These are phyloP conservation scores for Musa acuminata DNA, from an alignment of 176 grass and related monocot genomes.

Conservation along the genomic window DNA sequence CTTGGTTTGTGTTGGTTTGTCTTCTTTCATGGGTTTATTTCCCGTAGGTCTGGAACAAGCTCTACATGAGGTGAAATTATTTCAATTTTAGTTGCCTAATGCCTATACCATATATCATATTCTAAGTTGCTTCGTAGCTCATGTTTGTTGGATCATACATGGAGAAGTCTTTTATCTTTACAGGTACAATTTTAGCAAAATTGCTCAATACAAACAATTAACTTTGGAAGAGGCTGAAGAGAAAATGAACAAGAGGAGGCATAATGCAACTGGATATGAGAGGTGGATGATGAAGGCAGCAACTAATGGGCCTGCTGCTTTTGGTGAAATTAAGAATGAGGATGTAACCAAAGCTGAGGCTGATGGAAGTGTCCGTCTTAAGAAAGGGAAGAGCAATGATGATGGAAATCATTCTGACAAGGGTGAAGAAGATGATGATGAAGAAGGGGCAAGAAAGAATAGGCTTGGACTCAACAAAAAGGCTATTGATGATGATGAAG, in stretches of 20 bases:
- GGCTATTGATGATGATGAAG: constrained; percentile 55
- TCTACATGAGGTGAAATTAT: too few relatives aligned
- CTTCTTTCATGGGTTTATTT: not conserved
- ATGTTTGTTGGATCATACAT: not conserved
- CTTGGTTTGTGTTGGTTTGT: not conserved
- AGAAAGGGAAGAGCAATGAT: constrained; percentile 43
- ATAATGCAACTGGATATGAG: constrained; percentile 63
- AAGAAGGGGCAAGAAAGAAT: constrained; percentile 35
- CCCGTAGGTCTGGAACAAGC: not conserved
- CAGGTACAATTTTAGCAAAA: constrained; percentile 84
- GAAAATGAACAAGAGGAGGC: constrained; percentile 68
- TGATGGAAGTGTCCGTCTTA: constrained; percentile 24
- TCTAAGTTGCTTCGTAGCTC: not conserved
- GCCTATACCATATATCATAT: not conserved
- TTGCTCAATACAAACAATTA: constrained; percentile 78
- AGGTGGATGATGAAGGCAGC: constrained; percentile 84
- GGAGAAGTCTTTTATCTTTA: not conserved
- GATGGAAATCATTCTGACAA: constrained; percentile 46
- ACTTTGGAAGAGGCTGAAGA: constrained; percentile 91
- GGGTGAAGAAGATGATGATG: constrained; percentile 41
- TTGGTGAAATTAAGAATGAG: constrained; percentile 53
- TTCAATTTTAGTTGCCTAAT: not conserved
- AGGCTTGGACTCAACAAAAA: constrained; percentile 32
- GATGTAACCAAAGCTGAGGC: constrained; percentile 11
- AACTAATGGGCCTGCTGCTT: constrained; percentile 65